Base-by-base conservation (phyloP, 164 flowering plant genomes). In the Macadamia integrifolia region DNA sequence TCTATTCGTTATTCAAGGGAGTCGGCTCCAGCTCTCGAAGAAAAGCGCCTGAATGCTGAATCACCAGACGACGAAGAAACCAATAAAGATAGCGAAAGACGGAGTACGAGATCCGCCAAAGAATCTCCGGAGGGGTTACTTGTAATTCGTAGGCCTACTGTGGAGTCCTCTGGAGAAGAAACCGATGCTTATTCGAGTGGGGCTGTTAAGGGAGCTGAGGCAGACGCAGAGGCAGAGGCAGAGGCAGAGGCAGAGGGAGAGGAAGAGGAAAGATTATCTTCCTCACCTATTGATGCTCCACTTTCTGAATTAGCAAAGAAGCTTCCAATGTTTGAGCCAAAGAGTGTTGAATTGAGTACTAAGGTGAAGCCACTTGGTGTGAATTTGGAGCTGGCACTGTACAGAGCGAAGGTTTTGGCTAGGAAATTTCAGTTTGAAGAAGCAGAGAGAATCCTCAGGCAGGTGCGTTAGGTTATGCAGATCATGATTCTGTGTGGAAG, bases 341-440 rank as follows among this genome's bases (percentile, higher is more conserved):
- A 77, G 75, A 82, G 87, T 64, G 77, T 76, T 2, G 84, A 76
- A 11, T 66, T 72, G 50, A 64, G 75, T 23, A 35, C 81, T 0
- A 60, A 28, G 18, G 82, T 83, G 71, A 77, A 78, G 85, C 95
- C 90, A 1, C 85, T 91, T 23, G 28, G 30, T 17, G 80, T 93
- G 68, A 91, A 93, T 70, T 79, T 91, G 88, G 97, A 88, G 71
- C 76, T 93, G 77, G 93, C 94, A 3, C 64, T 93, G 82, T 91
- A 91, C 60, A 71, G 76, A 71, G 98, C 96, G 0, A 93, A 86
- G 79, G 78, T 81, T 62, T 73, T 91, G 62, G 74, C 79, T 6
- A 82, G 90, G 78, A 84, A 76, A 53, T 88, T 42, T 71, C 81
- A 32, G 66, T 88, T 72, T 64, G 69, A 77, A 18, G 93, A 89